A percentile compares a stretch with the other conserved stretches of the same genome.
Evolutionary conservation across 441 rosid genomes (phyloP).

Genomic region (Jatropha podagrica): DNA sequence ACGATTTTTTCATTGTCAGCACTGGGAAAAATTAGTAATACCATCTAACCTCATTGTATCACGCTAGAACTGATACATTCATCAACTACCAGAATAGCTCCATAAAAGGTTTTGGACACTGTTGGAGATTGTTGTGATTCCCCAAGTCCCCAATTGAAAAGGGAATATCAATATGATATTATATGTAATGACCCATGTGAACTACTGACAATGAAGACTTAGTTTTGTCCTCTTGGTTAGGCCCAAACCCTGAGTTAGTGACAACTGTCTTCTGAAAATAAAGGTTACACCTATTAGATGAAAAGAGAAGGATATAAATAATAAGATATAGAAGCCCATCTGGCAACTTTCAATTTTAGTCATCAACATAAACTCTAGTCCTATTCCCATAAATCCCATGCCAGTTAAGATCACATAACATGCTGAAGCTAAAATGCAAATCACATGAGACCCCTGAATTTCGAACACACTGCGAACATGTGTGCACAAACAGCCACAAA

Average conservation of each 20-base stretch:
- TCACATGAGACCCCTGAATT: not conserved
- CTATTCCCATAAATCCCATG: not conserved
- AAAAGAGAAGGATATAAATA: not conserved
- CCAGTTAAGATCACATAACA: not conserved
- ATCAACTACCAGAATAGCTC: not conserved
- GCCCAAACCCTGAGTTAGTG: not conserved
- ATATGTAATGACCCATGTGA: no score
- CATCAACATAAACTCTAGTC: not conserved
- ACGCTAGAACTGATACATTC: not conserved
- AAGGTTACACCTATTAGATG: not conserved
- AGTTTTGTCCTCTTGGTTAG: not conserved
- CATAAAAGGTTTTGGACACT: not conserved
- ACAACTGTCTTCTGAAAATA: not conserved
- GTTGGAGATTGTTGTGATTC: not conserved
- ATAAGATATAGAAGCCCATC: not conserved
- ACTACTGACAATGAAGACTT: no score
- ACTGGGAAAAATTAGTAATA: not conserved
- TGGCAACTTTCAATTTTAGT: not conserved
- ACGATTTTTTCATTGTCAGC: not conserved
- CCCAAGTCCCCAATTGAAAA: not conserved
- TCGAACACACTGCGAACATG: no score
- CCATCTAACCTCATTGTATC: not conserved
- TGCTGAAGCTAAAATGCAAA: not conserved
- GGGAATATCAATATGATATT: not conserved
- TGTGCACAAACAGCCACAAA: not conserved